Evolutionary conservation across 306 rosid species (phyloP).

Genomic region (Cajanus cajan): DNA sequence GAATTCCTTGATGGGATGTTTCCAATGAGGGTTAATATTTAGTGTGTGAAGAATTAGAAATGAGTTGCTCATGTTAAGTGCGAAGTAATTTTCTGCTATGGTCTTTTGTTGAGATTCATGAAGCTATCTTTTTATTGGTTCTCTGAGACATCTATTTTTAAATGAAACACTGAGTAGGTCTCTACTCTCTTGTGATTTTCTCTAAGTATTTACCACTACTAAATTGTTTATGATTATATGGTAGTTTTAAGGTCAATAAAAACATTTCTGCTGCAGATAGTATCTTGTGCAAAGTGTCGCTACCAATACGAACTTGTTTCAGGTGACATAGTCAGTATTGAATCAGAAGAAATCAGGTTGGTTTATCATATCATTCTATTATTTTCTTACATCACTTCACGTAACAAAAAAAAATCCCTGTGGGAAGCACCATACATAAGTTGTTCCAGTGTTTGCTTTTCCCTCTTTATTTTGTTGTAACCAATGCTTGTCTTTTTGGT

Average conservation of each 20-base stretch:
- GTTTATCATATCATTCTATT: slow-evolving; percentile 35
- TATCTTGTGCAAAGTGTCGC: slow-evolving; percentile 88
- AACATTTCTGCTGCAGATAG: slow-evolving; percentile 63
- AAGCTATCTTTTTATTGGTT: background rate
- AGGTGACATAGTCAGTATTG: slow-evolving; percentile 70
- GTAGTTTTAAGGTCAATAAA: background rate
- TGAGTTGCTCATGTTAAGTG: background rate
- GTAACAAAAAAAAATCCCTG: background rate
- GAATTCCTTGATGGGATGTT: slow-evolving; percentile 17
- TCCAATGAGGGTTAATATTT: background rate
- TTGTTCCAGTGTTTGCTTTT: background rate
- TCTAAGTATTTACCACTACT: background rate
- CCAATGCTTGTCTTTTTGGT: slow-evolving; percentile 21
- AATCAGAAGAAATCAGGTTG: slow-evolving; percentile 96
- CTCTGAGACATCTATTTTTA: background rate
- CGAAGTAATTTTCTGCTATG: background rate
- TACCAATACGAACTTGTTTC: slow-evolving; percentile 91
- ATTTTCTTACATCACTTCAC: slow-evolving; percentile 7
- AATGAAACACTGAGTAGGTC: background rate
- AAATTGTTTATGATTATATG: background rate
- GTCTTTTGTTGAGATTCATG: slow-evolving; percentile 22
- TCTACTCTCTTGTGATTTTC: background rate
- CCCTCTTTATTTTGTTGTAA: background rate
- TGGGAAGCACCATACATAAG: slow-evolving; percentile 10
- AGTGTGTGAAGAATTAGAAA: background rate